Base-by-base conservation (phyloP, 768 basidiomycete genomes). In the Podaxis sp. region DNA sequence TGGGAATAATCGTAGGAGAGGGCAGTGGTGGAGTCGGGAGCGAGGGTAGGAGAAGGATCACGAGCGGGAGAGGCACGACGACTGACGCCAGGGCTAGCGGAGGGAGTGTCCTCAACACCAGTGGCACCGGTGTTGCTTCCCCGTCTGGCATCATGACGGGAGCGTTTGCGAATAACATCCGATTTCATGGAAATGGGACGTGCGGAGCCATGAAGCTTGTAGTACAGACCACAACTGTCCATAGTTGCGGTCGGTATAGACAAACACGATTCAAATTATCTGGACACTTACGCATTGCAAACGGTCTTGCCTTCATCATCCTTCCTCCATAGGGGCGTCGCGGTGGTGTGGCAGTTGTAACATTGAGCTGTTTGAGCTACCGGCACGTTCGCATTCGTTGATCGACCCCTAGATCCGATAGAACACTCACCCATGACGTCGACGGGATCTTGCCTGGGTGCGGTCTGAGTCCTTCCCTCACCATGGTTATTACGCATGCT, bases 171-270 rank as follows among this genome's bases (percentile, higher is more conserved):
- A 67, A 95, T 92, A 39, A 93, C 87, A 66, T 95, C 93, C 3
- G 91, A 93, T 72, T 94, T 94, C 92, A 95, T 94, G 7, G 90
- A 92, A 64, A 93, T 92, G 1, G 93, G 93, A 26, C 93, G 87
- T 1, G 89, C 87, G 19, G 92, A 88, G 17, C 93, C 92, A 72
- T 94, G 91, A 2, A 94, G 78, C 73, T 94, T 94, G 76, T 91
- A 92, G 70, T 93, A 93, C 6, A 93, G 73, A 4, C 92, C 92
- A 65, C 92, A 93, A 36, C 91, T 93, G 63, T 58, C 62, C 40
- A 62, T 24, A 56, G 54, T 61, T 48, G 54, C 53, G 19, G 58
- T 63, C 63, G 63, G 17, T 24, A 64, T 38, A 38, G 51, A 53
- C 39, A 59, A 39, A 67, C 56, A 58, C 46, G 33, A 26, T 64